phyloP scores from a whole-genome alignment of 2,329 filamentous ascomycete genomes.

The Dothideomycetidae sp. region DNA sequence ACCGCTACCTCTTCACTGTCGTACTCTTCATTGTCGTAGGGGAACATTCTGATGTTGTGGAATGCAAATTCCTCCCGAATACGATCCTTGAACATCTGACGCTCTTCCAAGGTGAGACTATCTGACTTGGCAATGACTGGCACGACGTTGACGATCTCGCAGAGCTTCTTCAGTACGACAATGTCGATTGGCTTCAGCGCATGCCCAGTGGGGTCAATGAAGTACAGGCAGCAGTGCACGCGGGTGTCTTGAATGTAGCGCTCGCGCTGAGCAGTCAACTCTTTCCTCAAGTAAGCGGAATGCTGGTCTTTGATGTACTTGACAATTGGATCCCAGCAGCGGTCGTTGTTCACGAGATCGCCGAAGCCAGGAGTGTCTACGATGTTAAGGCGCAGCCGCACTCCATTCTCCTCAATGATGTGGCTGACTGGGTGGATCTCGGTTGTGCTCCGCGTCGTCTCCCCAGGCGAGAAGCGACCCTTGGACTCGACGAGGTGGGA shows the following conservation, averaged over 20 bases:
- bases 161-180: conserved; percentile 98
- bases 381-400: conserved; percentile 93
- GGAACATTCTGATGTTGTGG: conserved; percentile 99
- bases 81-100: conserved; percentile 85
- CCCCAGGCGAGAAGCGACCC: conserved; percentile 81
- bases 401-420: conserved; percentile 98
- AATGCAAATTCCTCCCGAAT: conserved; percentile 99
- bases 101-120: conserved; percentile 88
- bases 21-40: conserved; percentile 97
- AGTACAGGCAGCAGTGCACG: conserved; percentile 99
- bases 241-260: conserved; percentile 98
- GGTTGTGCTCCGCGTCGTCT: conserved; percentile 86
- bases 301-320: conserved; percentile 99
- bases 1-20: conserved; percentile 89
- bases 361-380: conserved; percentile 98
- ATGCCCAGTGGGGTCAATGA: conserved; percentile 97
- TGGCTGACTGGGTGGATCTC: conserved; percentile 97
- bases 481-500: conserved; percentile 99
- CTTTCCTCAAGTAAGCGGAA: conserved; percentile 96
- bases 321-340: conserved; percentile 99
- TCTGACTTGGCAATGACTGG: conserved; percentile 98
- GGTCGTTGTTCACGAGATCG: conserved; percentile 98
- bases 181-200: conserved; percentile 99
- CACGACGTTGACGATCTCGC: conserved; percentile 97
- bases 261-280: conserved; percentile 96